These are phyloP conservation scores for Kwoniella europaea DNA, from an alignment of 768 basidiomycete species.

Conservation along the genomic window DNA sequence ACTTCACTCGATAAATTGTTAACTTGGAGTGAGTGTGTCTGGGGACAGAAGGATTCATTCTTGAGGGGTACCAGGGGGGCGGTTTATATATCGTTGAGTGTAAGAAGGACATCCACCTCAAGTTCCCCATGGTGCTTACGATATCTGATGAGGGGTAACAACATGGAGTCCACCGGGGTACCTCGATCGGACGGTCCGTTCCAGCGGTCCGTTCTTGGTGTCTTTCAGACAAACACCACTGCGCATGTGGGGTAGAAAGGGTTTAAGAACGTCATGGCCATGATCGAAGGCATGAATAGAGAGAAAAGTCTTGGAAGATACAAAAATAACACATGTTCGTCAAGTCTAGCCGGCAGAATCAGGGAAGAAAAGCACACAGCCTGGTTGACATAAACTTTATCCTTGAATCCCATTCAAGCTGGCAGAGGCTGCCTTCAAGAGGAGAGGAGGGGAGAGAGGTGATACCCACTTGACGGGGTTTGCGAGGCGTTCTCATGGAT, in stretches of 20 bases:
- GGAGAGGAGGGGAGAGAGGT: not conserved
- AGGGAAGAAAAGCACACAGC: not conserved
- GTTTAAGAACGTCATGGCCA: not conserved
- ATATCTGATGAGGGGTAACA: not conserved
- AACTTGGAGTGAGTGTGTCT: slow-evolving; percentile 3
- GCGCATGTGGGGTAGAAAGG: not conserved
- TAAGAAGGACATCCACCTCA: slow-evolving; percentile 7
- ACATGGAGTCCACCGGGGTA: slow-evolving; percentile 25
- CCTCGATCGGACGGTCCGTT: slow-evolving; percentile 10
- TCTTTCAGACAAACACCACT: not conserved
- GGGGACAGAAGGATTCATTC: slow-evolving; percentile 7
- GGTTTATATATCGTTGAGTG: slow-evolving; percentile 2
- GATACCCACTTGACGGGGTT: not conserved
- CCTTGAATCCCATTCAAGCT: no score
- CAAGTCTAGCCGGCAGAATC: not conserved
- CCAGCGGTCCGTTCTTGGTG: not conserved
- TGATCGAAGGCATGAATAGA: not conserved
- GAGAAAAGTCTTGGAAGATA: not conserved
- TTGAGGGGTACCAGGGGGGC: not conserved
- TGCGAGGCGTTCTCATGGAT: not conserved
- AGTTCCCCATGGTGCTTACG: not conserved
- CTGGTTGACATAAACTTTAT: no score
- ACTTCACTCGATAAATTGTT: slow-evolving; percentile 4
- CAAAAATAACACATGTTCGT: not conserved
- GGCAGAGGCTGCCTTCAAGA: not conserved